Evolutionary conservation across 768 basidiomycete genomes (phyloP).

Genomic region (Dictyophora rubrovolvata): DNA sequence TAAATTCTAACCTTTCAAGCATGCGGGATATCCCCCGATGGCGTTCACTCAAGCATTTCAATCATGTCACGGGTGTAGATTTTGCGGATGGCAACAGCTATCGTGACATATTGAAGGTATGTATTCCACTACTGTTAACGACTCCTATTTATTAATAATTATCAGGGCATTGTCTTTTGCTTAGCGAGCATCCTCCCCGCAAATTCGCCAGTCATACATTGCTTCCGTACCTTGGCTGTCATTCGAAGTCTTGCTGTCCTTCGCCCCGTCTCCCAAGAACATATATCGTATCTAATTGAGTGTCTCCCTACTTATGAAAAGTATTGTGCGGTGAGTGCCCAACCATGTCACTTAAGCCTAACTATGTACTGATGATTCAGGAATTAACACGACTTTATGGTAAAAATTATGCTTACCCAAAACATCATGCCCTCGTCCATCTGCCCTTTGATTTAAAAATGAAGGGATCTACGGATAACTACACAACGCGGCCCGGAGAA

Average conservation of each 20-base stretch:
- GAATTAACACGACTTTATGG: too few relatives aligned
- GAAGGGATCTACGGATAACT: conserved; percentile 22
- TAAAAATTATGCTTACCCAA: conserved; percentile 22
- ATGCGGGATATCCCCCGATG: conserved; percentile 22
- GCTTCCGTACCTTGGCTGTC: conserved; percentile 17
- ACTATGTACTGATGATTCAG: conserved; percentile 4
- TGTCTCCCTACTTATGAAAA: too few relatives aligned
- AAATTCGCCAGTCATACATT: conserved; percentile 20
- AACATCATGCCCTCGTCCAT: conserved; percentile 21
- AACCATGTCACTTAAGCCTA: background rate
- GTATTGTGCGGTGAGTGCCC: background rate
- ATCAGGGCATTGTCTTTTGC: conserved; percentile 21
- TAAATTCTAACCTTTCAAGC: too few relatives aligned
- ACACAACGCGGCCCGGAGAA: conserved; percentile 21
- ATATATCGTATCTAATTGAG: too few relatives aligned
- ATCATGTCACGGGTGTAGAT: conserved; percentile 18
- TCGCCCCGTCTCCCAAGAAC: too few relatives aligned
- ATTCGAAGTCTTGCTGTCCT: too few relatives aligned
- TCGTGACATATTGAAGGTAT: conserved; percentile 21
- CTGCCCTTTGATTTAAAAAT: conserved; percentile 17
- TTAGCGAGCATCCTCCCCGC: conserved; percentile 20
- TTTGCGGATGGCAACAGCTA: conserved; percentile 23
- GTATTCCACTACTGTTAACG: background rate
- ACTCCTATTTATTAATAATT: conserved; percentile 9
- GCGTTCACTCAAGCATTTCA: conserved; percentile 22